phyloP scores from a whole-genome alignment of 139 green algal genomes.

The Chlorella vulgaris region DNA sequence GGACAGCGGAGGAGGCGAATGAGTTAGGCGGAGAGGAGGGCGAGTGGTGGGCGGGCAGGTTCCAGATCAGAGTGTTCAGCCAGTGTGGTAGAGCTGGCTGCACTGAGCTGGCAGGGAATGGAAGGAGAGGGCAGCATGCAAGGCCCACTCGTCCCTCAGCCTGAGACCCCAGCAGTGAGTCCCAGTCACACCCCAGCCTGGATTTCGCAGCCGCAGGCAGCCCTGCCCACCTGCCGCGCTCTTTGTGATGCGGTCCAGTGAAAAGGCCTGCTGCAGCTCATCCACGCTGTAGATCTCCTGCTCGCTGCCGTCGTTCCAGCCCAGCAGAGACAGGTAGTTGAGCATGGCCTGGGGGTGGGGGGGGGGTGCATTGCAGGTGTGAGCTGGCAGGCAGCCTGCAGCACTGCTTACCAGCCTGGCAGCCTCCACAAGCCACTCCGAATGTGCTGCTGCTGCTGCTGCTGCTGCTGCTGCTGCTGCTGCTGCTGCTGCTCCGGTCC shows the following conservation, averaged over 20 bases:
- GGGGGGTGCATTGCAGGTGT: neutral
- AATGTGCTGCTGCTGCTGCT: too few species aligned
- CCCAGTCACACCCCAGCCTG: neutral
- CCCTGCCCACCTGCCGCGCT: slow-evolving; percentile 48
- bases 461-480: too few species aligned
- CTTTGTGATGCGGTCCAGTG: slow-evolving; percentile 95
- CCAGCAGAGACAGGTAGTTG: slow-evolving; percentile 96
- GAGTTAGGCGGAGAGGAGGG: neutral
- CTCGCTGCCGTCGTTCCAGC: slow-evolving; percentile 99
- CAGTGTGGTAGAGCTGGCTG: too few species aligned
- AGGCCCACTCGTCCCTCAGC: neutral
- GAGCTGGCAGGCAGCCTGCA: too few species aligned
- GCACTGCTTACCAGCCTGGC: too few species aligned
- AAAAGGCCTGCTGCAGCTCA: slow-evolving; percentile 73
- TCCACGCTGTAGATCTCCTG: slow-evolving; percentile 89
- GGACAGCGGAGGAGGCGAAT: neutral
- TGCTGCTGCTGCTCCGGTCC: too few species aligned
- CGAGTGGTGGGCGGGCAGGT: neutral
- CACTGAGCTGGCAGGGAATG: too few species aligned
- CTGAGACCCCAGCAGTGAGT: neutral
- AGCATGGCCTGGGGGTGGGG: slow-evolving; percentile 79
- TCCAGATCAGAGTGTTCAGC: too few species aligned
- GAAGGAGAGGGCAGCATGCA: too few species aligned
- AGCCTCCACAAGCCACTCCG: too few species aligned
- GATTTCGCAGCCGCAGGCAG: neutral